Percentiles rank a stretch among this genome's conserved stretches.
These are phyloP conservation scores for Luffa aegyptiaca DNA, from an alignment of 306 rosid species.

Conservation along the genomic window DNA sequence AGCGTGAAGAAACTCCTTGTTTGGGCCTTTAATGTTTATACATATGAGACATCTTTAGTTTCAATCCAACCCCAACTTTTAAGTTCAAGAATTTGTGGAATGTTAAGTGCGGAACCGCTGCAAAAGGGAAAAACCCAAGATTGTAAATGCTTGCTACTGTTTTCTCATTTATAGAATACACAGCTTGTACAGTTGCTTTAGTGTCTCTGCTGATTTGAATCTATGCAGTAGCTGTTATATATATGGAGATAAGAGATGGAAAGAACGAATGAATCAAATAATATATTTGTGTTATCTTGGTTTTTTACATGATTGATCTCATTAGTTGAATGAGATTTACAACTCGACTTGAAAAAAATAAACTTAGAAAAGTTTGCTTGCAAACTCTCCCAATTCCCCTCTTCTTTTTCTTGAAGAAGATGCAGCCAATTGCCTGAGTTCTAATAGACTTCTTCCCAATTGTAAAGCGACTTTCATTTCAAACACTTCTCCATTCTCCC, in stretches of 20 bases:
- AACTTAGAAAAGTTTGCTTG: conserved; percentile 55
- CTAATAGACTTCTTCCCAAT: conserved; percentile 52
- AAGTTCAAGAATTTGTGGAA: neutral
- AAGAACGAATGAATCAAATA: neutral
- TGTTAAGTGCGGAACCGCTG: neutral
- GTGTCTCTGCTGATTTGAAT: neutral
- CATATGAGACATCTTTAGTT: neutral
- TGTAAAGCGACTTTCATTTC: conserved; percentile 55
- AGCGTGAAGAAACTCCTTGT: conserved; percentile 27
- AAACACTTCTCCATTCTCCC: conserved; percentile 58
- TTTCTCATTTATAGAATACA: neutral
- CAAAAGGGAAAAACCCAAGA: neutral
- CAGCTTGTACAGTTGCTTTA: neutral
- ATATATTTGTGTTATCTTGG: neutral
- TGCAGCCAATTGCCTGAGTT: conserved; percentile 39
- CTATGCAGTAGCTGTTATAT: neutral
- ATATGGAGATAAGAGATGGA: neutral
- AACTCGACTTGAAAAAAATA: neutral
- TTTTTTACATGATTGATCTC: neutral
- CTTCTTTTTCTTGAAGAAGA: conserved; percentile 14
- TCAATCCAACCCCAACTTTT: neutral
- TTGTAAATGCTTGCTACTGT: conserved; percentile 4
- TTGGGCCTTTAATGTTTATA: neutral
- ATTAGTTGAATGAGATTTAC: neutral
- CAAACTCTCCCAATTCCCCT: conserved; percentile 30